These are phyloP conservation scores for Xylariaceae sp. DNA, from an alignment of 2,329 filamentous ascomycete genomes.

Conservation along the genomic window DNA sequence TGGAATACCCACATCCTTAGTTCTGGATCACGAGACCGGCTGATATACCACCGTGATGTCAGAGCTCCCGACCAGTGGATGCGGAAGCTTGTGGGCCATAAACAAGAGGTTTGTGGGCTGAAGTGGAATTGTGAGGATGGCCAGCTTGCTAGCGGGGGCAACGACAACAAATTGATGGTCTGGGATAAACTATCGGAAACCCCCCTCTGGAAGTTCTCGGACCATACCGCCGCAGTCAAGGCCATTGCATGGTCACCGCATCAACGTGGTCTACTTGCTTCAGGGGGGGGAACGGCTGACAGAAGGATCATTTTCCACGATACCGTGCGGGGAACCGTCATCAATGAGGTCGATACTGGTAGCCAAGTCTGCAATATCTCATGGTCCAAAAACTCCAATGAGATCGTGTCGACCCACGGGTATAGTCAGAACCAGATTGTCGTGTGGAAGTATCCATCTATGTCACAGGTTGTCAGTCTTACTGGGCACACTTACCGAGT, in stretches of 20 bases:
- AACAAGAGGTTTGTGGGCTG: constrained; percentile 95
- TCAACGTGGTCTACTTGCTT: constrained; percentile 91
- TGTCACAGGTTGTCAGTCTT: constrained; percentile 94
- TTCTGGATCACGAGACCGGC: constrained; percentile 89
- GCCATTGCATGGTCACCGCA: constrained; percentile 98
- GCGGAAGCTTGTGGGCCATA: constrained; percentile 87
- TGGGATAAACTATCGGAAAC: constrained; percentile 97
- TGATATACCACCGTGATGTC: constrained; percentile 95
- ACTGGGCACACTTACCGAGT: constrained; percentile 98
- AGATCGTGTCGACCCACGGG: constrained; percentile 95
- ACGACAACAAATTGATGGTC: constrained; percentile 98
- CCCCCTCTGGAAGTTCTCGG: constrained; percentile 90
- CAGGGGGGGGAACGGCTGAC: constrained; percentile 93
- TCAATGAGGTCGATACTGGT: constrained; percentile 92
- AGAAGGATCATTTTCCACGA: constrained; percentile 98
- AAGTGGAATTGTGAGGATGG: constrained; percentile 98
- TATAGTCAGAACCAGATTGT: constrained; percentile 99
- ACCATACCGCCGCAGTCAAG: constrained; percentile 95
- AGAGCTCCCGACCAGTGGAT: constrained; percentile 90
- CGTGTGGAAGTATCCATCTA: constrained; percentile 98
- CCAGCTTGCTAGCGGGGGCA: constrained; percentile 92
- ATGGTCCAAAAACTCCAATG: constrained; percentile 97
- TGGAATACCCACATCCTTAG: constrained; percentile 99
- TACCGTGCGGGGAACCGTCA: constrained; percentile 78
- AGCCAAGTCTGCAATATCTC: constrained; percentile 98